These are phyloP conservation scores for Apiospora hydei DNA, from an alignment of 2,329 filamentous ascomycete species.

Conservation along the genomic window DNA sequence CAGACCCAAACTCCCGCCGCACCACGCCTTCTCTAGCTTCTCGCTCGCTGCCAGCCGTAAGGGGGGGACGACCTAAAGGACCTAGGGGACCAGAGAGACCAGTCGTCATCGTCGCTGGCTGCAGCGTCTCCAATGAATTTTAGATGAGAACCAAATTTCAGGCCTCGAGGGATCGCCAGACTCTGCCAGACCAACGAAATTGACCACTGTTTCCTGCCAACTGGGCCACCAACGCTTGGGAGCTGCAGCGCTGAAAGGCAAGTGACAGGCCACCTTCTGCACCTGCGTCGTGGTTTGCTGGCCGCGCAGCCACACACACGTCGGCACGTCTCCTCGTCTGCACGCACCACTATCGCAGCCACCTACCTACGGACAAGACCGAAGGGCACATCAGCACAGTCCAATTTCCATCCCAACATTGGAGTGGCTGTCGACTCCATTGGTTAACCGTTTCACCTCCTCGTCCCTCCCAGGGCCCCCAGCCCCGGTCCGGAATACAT, in stretches of 20 bases:
- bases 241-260: too few species aligned
- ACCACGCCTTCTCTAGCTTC: background rate
- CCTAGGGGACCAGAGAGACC: background rate
- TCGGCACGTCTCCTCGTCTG: background rate
- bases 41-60: background rate
- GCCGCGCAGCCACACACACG: too few species aligned
- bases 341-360: too few species aligned
- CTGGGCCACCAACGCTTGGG: background rate
- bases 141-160: background rate
- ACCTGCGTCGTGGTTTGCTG: background rate
- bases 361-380: background rate
- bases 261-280: background rate
- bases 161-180: background rate
- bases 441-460: background rate
- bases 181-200: background rate
- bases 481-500: background rate
- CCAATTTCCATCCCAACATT: background rate
- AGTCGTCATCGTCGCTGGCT: constrained; percentile 18
- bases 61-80: background rate
- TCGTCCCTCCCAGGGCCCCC: background rate
- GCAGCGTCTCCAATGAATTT: constrained; percentile 3
- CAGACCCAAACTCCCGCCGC: background rate
- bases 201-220: background rate
- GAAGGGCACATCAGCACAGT: background rate
- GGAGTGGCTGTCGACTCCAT: background rate